Conservation (phyloP, 202 grass and related monocot species). For the Elaeis oleifera region DNA sequence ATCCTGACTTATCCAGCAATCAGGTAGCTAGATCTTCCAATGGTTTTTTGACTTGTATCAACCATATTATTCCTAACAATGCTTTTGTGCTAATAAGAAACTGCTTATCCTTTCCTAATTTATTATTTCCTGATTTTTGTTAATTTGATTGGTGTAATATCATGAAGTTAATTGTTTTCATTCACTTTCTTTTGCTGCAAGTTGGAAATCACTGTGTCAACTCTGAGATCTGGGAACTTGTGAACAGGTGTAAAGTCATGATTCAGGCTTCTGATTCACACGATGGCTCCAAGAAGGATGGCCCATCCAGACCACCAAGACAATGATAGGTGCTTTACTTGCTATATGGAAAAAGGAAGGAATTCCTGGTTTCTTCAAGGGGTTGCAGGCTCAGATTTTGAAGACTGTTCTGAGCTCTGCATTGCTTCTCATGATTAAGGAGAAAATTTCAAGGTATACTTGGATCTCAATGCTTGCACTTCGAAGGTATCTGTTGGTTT, state of each 20-base stretch:
- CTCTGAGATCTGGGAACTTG: too few species aligned
- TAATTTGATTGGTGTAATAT: too few species aligned
- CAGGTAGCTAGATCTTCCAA: conserved; percentile 43
- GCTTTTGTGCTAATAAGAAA: too few species aligned
- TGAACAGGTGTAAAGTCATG: conserved; percentile 92
- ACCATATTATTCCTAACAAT: too few species aligned
- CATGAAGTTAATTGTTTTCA: too few species aligned
- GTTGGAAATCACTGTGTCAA: too few species aligned
- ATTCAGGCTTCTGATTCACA: conserved; percentile 69
- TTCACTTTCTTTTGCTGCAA: too few species aligned
- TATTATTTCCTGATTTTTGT: too few species aligned
- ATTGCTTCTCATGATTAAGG: conserved; percentile 97
- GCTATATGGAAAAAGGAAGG: conserved; percentile 92
- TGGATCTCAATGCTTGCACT: conserved; percentile 84
- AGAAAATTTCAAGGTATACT: conserved; percentile 88
- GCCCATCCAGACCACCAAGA: conserved; percentile 47
- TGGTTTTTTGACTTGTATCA: not conserved
- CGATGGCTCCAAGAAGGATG: conserved; percentile 33
- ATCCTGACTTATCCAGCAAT: conserved; percentile 91
- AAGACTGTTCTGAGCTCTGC: conserved; percentile 98
- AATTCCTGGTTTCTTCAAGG: conserved; percentile 87
- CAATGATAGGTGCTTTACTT: conserved; percentile 58
- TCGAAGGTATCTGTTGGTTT: conserved; percentile 49
- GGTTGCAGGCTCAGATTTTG: conserved; percentile 80
- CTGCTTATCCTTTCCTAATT: too few species aligned